phyloP scores from a whole-genome alignment of 1,284 basidiomycete genomes.

The Sutorius eximius region DNA sequence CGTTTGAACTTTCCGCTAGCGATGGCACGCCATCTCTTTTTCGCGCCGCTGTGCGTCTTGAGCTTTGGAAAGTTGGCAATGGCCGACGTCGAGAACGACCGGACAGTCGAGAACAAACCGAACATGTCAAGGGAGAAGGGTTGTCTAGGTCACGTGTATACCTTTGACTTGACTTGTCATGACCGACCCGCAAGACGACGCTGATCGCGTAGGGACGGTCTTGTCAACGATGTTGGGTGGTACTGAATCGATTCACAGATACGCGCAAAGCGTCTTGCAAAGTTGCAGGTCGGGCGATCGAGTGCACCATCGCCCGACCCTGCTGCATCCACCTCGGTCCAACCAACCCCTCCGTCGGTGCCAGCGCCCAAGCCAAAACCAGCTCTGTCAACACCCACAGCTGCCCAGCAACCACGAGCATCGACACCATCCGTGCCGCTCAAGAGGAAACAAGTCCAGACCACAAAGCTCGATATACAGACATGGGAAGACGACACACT shows the following conservation, averaged over 20 bases:
- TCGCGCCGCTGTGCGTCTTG: conserved; percentile 77
- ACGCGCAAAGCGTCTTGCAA: conserved; percentile 83
- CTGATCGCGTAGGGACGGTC: conserved; percentile 59
- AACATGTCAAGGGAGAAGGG: conserved; percentile 16
- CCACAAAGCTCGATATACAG: conserved; percentile 53
- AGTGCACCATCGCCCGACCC: conserved; percentile 34
- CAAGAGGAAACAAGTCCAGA: conserved; percentile 46
- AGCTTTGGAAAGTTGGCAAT: conserved; percentile 58
- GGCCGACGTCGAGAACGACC: conserved; percentile 49
- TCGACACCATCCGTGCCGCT: conserved; percentile 32
- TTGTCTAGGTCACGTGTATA: conserved; percentile 22
- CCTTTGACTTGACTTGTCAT: conserved; percentile 31
- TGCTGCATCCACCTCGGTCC: conserved; percentile 17
- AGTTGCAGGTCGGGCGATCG: conserved; percentile 55
- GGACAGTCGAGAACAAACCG: conserved; percentile 17
- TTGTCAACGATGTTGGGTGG: background rate
- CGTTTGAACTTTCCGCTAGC: conserved; percentile 76
- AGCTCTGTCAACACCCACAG: conserved; percentile 24
- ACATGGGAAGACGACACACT: conserved; percentile 78
- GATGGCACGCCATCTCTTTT: conserved; percentile 76
- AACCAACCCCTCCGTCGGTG: conserved; percentile 30
- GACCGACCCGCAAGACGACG: conserved; percentile 69
- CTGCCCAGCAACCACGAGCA: conserved; percentile 26
- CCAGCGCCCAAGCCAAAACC: conserved; percentile 35
- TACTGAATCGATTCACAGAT: conserved; percentile 52